A percentile compares a stretch with the other conserved stretches of the same genome.
These are phyloP conservation scores for Drechslera avenae DNA, from an alignment of 2,329 filamentous ascomycete species.

Conservation along the genomic window DNA sequence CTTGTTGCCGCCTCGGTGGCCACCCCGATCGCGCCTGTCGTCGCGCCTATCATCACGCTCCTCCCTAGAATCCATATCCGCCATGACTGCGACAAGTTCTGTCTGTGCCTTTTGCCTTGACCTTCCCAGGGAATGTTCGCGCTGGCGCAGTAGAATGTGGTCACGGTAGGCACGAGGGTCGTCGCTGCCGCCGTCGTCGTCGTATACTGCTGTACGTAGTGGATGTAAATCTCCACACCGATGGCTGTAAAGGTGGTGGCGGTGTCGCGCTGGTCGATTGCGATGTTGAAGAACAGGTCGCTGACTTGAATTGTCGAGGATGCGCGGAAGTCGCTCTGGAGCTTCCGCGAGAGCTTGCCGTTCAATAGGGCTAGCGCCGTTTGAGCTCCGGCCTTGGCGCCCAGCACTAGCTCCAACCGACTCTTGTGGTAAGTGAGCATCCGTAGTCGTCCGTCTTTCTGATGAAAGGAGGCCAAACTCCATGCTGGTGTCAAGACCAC, in stretches of 20 bases:
- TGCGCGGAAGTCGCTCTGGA: constrained; percentile 18
- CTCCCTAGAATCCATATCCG: constrained; percentile 37
- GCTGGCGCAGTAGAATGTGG: constrained; percentile 8
- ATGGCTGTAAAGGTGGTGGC: constrained; percentile 1
- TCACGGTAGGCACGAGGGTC: constrained; percentile 4
- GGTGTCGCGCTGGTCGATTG: constrained; percentile 13
- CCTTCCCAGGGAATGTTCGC: constrained; percentile 14
- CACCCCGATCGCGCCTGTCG: constrained; percentile 35
- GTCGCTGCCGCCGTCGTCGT: constrained; percentile 4
- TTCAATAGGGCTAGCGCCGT: constrained; percentile 20
- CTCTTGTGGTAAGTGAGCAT: background rate
- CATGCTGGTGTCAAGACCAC: background rate
- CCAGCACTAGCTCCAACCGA: background rate
- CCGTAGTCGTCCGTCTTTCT: background rate
- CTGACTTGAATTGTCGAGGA: constrained; percentile 20
- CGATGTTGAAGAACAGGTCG: constrained; percentile 23
- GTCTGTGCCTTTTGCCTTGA: constrained; percentile 18
- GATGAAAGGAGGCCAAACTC: background rate
- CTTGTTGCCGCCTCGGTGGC: constrained; percentile 36
- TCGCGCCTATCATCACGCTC: constrained; percentile 40
- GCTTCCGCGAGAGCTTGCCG: constrained; percentile 12
- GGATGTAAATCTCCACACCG: constrained; percentile 5
- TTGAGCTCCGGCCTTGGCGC: constrained; percentile 18
- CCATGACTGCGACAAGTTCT: constrained; percentile 29
- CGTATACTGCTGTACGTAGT: background rate